Evolutionary conservation across 441 rosid genomes (phyloP).

Genomic region (Gossypium davidsonii): DNA sequence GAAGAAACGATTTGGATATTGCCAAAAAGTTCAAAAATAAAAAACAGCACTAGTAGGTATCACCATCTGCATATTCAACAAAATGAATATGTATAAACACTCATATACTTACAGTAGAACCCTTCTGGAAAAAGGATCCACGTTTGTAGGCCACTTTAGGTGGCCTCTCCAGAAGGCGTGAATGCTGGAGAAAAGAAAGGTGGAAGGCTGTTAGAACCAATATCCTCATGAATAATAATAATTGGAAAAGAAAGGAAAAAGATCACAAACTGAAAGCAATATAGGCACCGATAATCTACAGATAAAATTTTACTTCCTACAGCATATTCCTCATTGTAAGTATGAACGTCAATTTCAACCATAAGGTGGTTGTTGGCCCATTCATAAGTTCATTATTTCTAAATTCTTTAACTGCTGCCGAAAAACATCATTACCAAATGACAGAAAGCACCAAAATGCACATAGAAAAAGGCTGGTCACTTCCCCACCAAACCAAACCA

Average conservation of each 20-base stretch:
- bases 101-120: conserved; percentile 56
- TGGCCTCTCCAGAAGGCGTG: conserved; percentile 71
- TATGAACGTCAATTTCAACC: background rate
- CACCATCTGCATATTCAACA: background rate
- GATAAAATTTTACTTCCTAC: background rate
- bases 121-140: conserved; percentile 66
- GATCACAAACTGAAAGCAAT: background rate
- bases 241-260: background rate
- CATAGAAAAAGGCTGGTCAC: background rate
- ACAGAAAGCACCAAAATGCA: background rate
- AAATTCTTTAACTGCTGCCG: background rate
- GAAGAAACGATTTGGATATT: background rate
- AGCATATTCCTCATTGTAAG: background rate
- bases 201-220: conserved; percentile 9
- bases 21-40: background rate
- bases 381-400: conserved; percentile 3
- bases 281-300: background rate
- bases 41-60: background rate
- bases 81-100: background rate
- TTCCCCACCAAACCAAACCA: conserved; percentile 7
- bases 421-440: conserved; percentile 2
- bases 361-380: background rate
- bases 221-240: background rate
- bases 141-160: conserved; percentile 75
- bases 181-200: conserved; percentile 54